Base-by-base conservation (phyloP, 2,329 filamentous ascomycete genomes). In the Botrytis cinerea region DNA sequence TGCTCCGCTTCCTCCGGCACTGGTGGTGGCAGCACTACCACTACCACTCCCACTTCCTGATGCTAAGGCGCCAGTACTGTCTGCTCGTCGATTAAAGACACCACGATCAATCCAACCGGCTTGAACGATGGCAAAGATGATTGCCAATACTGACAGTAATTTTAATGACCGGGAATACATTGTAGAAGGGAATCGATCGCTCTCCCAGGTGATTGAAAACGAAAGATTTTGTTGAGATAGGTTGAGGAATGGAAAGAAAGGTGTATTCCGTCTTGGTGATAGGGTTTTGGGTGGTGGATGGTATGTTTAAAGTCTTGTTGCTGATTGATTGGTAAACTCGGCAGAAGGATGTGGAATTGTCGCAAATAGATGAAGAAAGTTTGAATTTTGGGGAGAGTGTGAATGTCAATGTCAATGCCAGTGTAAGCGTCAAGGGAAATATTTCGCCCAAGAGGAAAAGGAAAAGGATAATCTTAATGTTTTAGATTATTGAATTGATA, bases 51-150 rank as follows among this genome's bases (percentile, higher is more conserved):
- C 64, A 40, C 35, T 35, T 40, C 18, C 60, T 38, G 20, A 51
- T 9, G 62, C 18, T 20, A 73, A 25, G 28, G 28, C 45, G 22
- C 20, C 38, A 40, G 35, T 40, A n/a, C 22, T 43, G 43, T 74
- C 73, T 45, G 71, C 46, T 75, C 32, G 62, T 54, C 75, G 71
- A 40, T 59, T 75, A 62, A 76, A 72, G 54, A 77, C 43, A 28
- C 74, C 73, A 25, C 62, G 71, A 54, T 78, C 75, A 67, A 78
- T 66, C 74, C 74, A 77, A 20, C 40, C 72, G 10, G 79, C 79
- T 62, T 80, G 77, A 28, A 77, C 62, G 70, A 79, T 45, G 71
- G 78, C 73, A 69, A 79, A 48, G 61, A 77, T 60, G 48, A 79
- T 46, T 59, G 61, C 28, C 70, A 72, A 48, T 46, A 72, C 16